Evolutionary conservation across 2,329 filamentous ascomycete species (phyloP).

Genomic region (Hymenotorrendiella dingleyae): DNA sequence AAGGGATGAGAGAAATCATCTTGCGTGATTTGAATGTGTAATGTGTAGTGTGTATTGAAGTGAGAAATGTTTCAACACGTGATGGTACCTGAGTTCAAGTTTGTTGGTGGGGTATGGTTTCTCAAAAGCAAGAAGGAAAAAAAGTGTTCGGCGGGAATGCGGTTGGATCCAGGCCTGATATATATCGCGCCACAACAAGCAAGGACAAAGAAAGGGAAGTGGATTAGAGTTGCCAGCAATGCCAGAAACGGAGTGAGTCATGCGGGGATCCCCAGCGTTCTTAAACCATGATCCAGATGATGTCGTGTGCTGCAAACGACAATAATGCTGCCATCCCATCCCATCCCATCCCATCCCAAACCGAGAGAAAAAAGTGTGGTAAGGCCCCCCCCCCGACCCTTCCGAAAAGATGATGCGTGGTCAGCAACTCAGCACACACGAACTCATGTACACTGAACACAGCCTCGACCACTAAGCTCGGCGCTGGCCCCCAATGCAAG

Average conservation of each 20-base stretch:
- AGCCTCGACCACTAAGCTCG: too few relatives aligned
- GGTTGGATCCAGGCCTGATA: background rate
- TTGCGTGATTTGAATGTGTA: background rate
- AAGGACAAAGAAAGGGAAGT: background rate
- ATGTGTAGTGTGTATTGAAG: background rate
- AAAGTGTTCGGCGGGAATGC: too few relatives aligned
- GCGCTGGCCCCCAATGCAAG: too few relatives aligned
- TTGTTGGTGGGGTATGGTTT: background rate
- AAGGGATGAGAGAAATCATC: background rate
- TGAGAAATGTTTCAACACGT: background rate
- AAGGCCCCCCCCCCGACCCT: slow-evolving; percentile 1
- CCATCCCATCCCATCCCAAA: background rate
- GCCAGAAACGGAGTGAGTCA: slow-evolving; percentile 5
- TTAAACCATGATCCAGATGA: slow-evolving; percentile 1
- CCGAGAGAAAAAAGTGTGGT: background rate
- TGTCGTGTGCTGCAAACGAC: slow-evolving; percentile 7
- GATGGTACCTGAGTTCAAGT: background rate
- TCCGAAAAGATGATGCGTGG: slow-evolving; percentile 6
- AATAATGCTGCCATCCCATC: background rate
- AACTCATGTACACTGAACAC: too few relatives aligned
- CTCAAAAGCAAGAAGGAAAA: background rate
- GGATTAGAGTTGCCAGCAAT: background rate
- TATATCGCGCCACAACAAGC: background rate
- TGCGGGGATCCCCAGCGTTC: slow-evolving; percentile 4
- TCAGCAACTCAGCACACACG: too few relatives aligned